Conservation (phyloP, 371 early-diverging fungal species). For the Nematocida sp. region DNA sequence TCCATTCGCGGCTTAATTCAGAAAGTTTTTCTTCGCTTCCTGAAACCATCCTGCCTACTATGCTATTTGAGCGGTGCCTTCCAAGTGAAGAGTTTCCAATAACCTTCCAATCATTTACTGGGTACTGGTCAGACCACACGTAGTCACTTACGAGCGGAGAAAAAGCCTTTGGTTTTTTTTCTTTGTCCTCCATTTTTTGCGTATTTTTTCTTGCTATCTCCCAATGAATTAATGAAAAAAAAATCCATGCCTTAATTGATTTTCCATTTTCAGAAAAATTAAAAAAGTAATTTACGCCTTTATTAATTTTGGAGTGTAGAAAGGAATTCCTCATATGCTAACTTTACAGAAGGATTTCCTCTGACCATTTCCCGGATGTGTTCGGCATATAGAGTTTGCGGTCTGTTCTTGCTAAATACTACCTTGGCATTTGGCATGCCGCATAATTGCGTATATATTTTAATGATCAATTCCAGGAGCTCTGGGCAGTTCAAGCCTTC, state of each 20-base stretch:
- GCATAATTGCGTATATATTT: constrained; percentile 81
- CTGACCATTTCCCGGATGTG: constrained; percentile 52
- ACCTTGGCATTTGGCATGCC: constrained; percentile 62
- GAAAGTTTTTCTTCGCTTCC: neutral
- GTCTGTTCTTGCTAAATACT: constrained; percentile 48
- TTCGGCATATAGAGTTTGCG: constrained; percentile 54
- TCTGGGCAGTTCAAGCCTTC: constrained; percentile 77
- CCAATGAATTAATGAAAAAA: no score
- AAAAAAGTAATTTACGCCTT: no score
- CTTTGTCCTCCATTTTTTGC: constrained; percentile 31
- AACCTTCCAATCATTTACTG: constrained; percentile 45
- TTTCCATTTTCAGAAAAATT: neutral
- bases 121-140: constrained; percentile 21
- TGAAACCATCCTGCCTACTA: constrained; percentile 10
- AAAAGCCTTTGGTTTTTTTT: constrained; percentile 22
- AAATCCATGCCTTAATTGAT: neutral
- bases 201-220: constrained; percentile 38
- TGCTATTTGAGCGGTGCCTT: constrained; percentile 35
- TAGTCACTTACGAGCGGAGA: constrained; percentile 46
- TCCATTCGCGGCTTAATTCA: no score
- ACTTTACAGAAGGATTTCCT: constrained; percentile 34
- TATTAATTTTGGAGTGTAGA: constrained; percentile 20
- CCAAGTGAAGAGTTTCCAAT: constrained; percentile 43
- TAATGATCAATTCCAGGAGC: constrained; percentile 82
- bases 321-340: constrained; percentile 48